These are phyloP conservation scores for Bigelowiella natans DNA, from an alignment of 78 protist species.

Conservation along the genomic window DNA sequence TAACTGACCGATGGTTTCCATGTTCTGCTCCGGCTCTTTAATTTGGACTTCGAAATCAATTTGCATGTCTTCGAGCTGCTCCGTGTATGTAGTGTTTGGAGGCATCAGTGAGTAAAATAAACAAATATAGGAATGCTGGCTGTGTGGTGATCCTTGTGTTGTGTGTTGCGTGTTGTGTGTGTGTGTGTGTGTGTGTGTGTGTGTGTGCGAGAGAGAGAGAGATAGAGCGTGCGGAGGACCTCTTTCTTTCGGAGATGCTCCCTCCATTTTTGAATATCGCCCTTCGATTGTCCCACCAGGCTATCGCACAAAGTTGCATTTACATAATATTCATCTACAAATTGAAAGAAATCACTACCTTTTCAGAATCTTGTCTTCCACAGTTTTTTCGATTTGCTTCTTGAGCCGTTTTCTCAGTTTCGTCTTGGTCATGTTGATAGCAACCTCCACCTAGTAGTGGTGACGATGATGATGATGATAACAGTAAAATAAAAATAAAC, in stretches of 20 bases:
- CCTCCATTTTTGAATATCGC: not conserved
- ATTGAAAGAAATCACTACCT: too few relatives aligned
- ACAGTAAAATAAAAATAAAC: too few relatives aligned
- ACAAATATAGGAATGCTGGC: too few relatives aligned
- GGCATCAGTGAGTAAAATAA: too few relatives aligned
- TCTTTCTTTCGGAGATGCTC: not conserved
- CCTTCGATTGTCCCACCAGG: not conserved
- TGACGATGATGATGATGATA: too few relatives aligned
- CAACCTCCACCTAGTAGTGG: slow-evolving; percentile 15
- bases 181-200: too few relatives aligned
- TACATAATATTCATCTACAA: too few relatives aligned
- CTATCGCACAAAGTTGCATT: not conserved
- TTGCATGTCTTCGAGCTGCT: slow-evolving; percentile 39
- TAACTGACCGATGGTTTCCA: not conserved
- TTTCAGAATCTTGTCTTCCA: slow-evolving; percentile 15
- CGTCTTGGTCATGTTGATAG: not conserved
- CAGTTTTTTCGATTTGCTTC: not conserved
- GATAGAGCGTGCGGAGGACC: too few relatives aligned
- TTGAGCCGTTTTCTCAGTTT: not conserved
- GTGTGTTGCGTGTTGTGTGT: too few relatives aligned
- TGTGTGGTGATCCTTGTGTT: too few relatives aligned
- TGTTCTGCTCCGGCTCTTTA: slow-evolving; percentile 22
- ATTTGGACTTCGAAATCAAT: slow-evolving; percentile 28
- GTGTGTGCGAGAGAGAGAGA: too few relatives aligned
- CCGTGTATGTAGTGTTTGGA: too few relatives aligned